These are phyloP conservation scores for Porphyrellus cyaneotinctus DNA, from an alignment of 768 basidiomycete genomes.

Conservation along the genomic window DNA sequence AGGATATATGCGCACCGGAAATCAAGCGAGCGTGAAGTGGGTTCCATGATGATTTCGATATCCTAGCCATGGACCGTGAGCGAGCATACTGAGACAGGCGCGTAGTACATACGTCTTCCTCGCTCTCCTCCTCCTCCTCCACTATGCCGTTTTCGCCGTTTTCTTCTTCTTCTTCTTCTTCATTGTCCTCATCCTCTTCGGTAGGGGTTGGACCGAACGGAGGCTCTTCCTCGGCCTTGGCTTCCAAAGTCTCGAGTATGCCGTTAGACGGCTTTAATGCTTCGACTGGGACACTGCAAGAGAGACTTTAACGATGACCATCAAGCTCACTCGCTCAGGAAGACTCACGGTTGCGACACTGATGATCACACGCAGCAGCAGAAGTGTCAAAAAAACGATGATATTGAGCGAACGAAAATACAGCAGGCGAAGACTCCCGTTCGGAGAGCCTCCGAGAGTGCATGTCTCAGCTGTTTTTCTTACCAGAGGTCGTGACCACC, in stretches of 20 bases:
- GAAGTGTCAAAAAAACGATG: constrained; percentile 40
- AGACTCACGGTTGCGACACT: constrained; percentile 66
- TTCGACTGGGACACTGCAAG: constrained; percentile 39
- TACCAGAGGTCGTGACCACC: constrained; percentile 42
- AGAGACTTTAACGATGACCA: constrained; percentile 18
- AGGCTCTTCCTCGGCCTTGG: constrained; percentile 38
- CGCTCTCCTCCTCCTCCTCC: constrained; percentile 43
- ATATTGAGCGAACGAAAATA: constrained; percentile 34
- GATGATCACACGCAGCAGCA: constrained; percentile 37
- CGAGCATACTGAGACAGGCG: neutral
- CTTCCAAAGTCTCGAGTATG: constrained; percentile 47
- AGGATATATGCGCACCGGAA: constrained; percentile 49
- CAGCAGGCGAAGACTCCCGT: constrained; percentile 30
- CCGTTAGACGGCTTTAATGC: constrained; percentile 44
- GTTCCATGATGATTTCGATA: constrained; percentile 90
- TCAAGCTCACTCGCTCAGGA: constrained; percentile 23
- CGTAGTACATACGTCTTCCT: constrained; percentile 41
- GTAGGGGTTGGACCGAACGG: constrained; percentile 25
- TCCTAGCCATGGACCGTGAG: constrained; percentile 44
- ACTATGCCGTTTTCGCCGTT: constrained; percentile 38
- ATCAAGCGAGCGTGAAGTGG: constrained; percentile 65
- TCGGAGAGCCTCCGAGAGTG: constrained; percentile 24
- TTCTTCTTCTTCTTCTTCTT: constrained; percentile 16
- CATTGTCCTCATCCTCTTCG: constrained; percentile 27
- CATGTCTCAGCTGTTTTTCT: constrained; percentile 35